These are phyloP conservation scores for Articulospora tetracladia DNA, from an alignment of 495 filamentous ascomycete genomes.

Conservation along the genomic window DNA sequence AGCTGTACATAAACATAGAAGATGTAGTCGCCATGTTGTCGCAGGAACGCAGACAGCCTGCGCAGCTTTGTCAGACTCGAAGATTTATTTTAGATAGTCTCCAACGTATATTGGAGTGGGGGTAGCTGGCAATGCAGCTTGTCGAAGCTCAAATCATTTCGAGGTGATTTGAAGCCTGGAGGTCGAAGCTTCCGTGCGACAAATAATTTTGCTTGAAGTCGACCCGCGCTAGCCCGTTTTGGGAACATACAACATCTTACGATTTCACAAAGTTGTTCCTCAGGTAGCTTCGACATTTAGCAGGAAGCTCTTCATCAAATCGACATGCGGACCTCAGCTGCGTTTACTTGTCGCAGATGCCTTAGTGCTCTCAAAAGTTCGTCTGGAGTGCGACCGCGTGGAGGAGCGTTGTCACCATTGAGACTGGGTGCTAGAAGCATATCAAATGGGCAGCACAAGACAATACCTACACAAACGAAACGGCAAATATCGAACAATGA, in stretches of 20 bases:
- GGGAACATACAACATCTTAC: not conserved
- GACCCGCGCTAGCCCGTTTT: constrained; percentile 1
- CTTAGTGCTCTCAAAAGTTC: constrained; percentile 16
- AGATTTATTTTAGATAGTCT: not conserved
- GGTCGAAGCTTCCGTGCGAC: not conserved
- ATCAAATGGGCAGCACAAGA: not conserved
- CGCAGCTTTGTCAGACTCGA: constrained; percentile 32
- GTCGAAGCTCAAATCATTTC: constrained; percentile 21
- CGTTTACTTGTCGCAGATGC: constrained; percentile 26
- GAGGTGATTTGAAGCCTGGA: constrained; percentile 6
- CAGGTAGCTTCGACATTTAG: not conserved
- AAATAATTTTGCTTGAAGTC: not conserved
- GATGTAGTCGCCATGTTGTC: constrained; percentile 91
- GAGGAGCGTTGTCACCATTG: constrained; percentile 6
- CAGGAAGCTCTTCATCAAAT: not conserved
- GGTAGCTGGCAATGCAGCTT: constrained; percentile 19
- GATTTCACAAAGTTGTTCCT: constrained; percentile 3
- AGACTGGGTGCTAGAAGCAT: constrained; percentile 4
- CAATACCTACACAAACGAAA: not conserved
- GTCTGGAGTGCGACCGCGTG: not conserved
- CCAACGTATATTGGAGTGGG: not conserved
- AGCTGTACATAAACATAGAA: constrained; percentile 95
- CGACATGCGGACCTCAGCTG: constrained; percentile 16
- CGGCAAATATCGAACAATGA: not conserved
- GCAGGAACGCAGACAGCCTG: constrained; percentile 47